Base-by-base conservation (phyloP, 768 basidiomycete species). In the Russula earlei region DNA sequence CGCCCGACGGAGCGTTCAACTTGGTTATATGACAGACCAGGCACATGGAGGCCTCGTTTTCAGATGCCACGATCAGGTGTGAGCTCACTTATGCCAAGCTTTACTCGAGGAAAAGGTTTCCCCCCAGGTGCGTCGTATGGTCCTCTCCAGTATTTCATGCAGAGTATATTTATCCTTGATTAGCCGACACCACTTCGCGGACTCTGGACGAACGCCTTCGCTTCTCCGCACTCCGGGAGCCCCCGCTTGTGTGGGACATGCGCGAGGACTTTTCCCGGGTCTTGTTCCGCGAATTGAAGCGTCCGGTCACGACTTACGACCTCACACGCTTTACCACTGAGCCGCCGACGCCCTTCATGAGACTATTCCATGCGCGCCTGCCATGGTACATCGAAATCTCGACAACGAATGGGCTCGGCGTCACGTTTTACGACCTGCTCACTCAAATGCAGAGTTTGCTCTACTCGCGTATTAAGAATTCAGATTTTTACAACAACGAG, bases 341-440 rank as follows among this genome's bases (percentile, higher is more conserved):
- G 38, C 82, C 82, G 1, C 73, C 80, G 1, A 68, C 76, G 0
- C 63, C 68, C 5, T 68, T 67, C 54, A 75, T 85, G 71, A 79
- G 81, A 12, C 63, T 86, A 48, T 80, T 74, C 62, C 81, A 83
- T 66, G 68, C 76, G 0, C 69, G 71, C 34, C 68, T 83, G 0
- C 84, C 85, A 0, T 87, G 85, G 85, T 83, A 78, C 67, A 75
- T 87, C 65, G 84, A 85, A 60, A 70, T 84, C 17, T 63, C 64
- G 22, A 67, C 75, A 38, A 60, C 60, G 25, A 72, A 75, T 40
- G 72, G 74, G 2, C 68, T 76, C 22, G 83, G 83, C n/a, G 73
- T 85, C 52, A 81, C 82, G 5, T 69, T 86, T 3, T 69, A 69
- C 33, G 81, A 85, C 57, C 70, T 87, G 15, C 68, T 85, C 49